Conservation (phyloP, 2,329 filamentous ascomycete genomes). For the Penicillium sp. region DNA sequence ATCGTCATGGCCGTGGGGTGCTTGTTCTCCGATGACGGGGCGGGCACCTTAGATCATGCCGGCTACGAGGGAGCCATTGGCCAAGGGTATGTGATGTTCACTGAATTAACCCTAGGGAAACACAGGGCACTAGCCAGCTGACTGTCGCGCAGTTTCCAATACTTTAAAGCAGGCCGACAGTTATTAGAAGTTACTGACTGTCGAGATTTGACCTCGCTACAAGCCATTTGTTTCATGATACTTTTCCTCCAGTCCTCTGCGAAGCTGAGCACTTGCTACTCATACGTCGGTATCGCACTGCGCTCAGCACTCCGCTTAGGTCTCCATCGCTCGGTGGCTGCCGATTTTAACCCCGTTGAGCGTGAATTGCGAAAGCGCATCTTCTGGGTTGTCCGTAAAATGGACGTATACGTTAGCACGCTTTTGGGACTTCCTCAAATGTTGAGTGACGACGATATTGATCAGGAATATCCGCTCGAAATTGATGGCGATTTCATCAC, state of each 20-base stretch:
- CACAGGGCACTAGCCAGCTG: neutral
- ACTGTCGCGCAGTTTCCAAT: constrained; percentile 64
- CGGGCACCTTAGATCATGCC: constrained; percentile 52
- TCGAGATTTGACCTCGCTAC: constrained; percentile 73
- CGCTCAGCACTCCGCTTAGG: constrained; percentile 77
- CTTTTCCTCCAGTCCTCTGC: constrained; percentile 80
- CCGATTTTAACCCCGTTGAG: constrained; percentile 71
- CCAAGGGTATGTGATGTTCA: constrained; percentile 55
- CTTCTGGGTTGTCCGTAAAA: constrained; percentile 56
- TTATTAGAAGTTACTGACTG: constrained; percentile 67
- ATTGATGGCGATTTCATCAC: constrained; percentile 55
- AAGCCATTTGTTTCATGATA: constrained; percentile 78
- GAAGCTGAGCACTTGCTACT: constrained; percentile 78
- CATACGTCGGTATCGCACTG: constrained; percentile 77
- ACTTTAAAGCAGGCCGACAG: constrained; percentile 69
- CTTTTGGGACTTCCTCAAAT: constrained; percentile 54
- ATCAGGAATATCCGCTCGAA: constrained; percentile 52
- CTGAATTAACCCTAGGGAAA: neutral
- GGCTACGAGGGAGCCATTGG: constrained; percentile 57
- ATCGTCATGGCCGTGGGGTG: constrained; percentile 73
- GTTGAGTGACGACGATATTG: constrained; percentile 55
- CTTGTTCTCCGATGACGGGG: constrained; percentile 67
- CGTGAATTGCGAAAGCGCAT: constrained; percentile 73
- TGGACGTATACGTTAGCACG: constrained; percentile 57
- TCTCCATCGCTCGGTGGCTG: constrained; percentile 72